Percentiles rank a stretch among this genome's conserved stretches.
Evolutionary conservation across 139 green algal genomes (phyloP).

Genomic region (Zygnema cylindricum): DNA sequence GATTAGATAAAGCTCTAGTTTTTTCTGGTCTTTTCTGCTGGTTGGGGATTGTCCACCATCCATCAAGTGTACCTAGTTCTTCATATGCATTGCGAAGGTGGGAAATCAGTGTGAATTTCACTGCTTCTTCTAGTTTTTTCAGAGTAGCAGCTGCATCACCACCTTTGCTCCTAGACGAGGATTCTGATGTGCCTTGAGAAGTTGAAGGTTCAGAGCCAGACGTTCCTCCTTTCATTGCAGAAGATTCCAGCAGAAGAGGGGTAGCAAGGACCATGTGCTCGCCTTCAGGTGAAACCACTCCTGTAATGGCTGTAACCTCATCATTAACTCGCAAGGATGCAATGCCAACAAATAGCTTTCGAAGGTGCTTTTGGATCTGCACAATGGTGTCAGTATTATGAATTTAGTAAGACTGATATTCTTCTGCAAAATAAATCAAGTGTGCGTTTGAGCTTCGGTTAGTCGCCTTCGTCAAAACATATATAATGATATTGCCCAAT

Average conservation of each 20-base stretch:
- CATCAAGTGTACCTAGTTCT: background rate
- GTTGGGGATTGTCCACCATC: background rate
- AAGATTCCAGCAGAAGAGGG: background rate
- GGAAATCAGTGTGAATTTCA: background rate
- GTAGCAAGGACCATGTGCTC: background rate
- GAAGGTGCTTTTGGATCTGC: constrained; percentile 28
- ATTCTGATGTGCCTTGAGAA: background rate
- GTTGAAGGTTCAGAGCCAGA: background rate
- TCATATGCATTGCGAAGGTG: background rate
- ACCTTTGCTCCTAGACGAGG: background rate
- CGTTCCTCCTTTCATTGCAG: background rate
- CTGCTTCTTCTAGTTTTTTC: background rate
- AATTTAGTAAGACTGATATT: too few species aligned
- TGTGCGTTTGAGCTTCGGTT: too few species aligned
- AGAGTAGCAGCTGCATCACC: background rate
- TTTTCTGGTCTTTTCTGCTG: too few species aligned
- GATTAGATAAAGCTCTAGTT: background rate
- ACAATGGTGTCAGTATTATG: too few species aligned
- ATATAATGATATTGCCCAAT: too few species aligned
- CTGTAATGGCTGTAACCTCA: constrained; percentile 6
- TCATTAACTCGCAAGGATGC: background rate
- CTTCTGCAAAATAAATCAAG: too few species aligned
- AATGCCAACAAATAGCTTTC: constrained; percentile 40
- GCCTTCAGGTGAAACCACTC: constrained; percentile 19
- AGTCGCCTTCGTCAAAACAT: too few species aligned